Evolutionary conservation across 1,284 basidiomycete genomes (phyloP).

Genomic region (Microbotryum silenes-acaulis): DNA sequence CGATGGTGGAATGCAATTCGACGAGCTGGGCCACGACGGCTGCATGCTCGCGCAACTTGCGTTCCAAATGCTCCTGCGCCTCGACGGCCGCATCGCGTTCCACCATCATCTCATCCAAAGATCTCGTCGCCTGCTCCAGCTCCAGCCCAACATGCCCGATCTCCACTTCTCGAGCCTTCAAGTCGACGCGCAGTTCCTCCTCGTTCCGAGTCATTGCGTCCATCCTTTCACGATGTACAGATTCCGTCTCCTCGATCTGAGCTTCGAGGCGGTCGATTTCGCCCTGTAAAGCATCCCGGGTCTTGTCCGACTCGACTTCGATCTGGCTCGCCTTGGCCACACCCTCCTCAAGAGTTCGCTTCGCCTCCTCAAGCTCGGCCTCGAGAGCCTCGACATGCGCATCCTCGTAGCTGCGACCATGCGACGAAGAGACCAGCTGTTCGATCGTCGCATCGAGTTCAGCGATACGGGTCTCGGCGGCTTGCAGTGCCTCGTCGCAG

Average conservation of each 20-base stretch:
- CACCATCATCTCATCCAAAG: not conserved
- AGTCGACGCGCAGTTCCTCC: not conserved
- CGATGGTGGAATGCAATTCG: not conserved
- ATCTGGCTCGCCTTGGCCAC: not conserved
- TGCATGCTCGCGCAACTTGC: no score
- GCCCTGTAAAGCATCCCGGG: not conserved
- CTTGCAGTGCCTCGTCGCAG: slow-evolving; percentile 3
- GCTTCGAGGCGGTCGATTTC: not conserved
- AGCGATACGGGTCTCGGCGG: not conserved
- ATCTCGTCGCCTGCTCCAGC: not conserved
- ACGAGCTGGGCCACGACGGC: slow-evolving; percentile 5
- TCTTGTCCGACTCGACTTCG: slow-evolving; percentile 1
- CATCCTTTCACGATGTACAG: no score
- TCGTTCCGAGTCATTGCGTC: no score
- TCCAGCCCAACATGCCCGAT: not conserved
- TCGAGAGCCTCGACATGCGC: slow-evolving; percentile 1
- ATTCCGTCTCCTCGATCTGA: not conserved
- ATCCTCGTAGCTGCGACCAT: not conserved
- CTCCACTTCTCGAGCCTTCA: not conserved
- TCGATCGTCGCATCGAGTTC: not conserved
- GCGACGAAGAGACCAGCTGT: not conserved
- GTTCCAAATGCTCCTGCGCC: no score
- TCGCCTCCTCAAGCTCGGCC: not conserved
- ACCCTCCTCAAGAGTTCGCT: not conserved
- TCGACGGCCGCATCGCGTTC: no score